These are phyloP conservation scores for Paramecium tetraurelia DNA, from an alignment of 73 alveolate species.

Conservation along the genomic window DNA sequence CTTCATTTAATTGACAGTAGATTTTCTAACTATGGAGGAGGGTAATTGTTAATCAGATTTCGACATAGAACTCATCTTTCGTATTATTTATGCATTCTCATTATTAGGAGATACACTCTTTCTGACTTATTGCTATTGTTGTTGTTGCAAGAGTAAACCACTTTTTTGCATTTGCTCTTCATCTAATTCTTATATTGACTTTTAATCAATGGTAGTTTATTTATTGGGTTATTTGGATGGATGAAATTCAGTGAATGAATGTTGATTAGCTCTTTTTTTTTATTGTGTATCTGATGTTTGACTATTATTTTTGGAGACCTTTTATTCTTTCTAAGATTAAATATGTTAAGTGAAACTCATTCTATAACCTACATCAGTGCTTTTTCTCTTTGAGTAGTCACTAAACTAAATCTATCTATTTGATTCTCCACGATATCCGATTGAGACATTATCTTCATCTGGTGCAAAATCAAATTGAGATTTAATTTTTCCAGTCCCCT, in stretches of 20 bases:
- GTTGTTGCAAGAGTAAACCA: neutral
- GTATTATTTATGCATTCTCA: neutral
- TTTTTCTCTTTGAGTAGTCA: neutral
- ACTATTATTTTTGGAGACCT: neutral
- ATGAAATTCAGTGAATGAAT: neutral
- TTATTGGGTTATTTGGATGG: neutral
- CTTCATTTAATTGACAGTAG: neutral
- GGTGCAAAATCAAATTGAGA: neutral
- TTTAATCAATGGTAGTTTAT: neutral
- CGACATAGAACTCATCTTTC: neutral
- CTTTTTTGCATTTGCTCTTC: neutral
- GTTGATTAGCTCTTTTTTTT: neutral
- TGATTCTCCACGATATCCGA: neutral
- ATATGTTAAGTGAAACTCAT: neutral
- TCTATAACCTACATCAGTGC: neutral
- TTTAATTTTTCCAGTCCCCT: neutral
- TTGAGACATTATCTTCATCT: neutral
- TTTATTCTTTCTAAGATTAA: neutral
- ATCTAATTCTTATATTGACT: neutral
- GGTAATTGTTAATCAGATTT: neutral
- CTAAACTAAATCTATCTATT: neutral
- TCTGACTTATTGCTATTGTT: neutral
- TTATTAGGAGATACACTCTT: neutral
- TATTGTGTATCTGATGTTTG: neutral
- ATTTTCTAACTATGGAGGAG: neutral